Evolutionary conservation across 73 alveolate species (phyloP).

Genomic region (Tetrahymena thermophila): DNA sequence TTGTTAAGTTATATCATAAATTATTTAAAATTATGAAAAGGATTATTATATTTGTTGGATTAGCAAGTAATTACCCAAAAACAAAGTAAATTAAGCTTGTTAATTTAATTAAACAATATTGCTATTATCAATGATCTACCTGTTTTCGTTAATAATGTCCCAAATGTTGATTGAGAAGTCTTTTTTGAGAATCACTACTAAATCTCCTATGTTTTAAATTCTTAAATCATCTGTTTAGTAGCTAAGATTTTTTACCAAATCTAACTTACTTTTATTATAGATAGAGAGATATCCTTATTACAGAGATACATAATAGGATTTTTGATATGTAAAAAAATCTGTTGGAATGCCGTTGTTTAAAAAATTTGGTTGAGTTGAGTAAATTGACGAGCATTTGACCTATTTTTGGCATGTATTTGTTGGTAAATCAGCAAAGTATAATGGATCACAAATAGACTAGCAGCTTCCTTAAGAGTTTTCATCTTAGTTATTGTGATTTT

Average conservation of each 20-base stretch:
- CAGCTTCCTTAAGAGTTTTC: not conserved
- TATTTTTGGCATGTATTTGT: not conserved
- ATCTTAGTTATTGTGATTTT: too few species aligned
- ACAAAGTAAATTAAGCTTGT: not conserved
- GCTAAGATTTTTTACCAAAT: not conserved
- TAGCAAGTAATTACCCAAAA: not conserved
- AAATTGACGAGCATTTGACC: not conserved
- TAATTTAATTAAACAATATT: too few species aligned
- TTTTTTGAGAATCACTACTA: too few species aligned
- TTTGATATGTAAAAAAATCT: too few species aligned
- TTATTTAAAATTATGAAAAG: too few species aligned
- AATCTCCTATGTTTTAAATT: not conserved
- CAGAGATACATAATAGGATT: not conserved
- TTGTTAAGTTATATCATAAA: not conserved
- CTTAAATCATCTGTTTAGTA: not conserved
- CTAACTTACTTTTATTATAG: too few species aligned
- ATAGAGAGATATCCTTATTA: not conserved
- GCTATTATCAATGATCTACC: not conserved
- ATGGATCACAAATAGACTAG: not conserved
- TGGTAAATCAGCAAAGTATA: not conserved
- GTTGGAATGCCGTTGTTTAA: not conserved
- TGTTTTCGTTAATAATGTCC: not conserved
- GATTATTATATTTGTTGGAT: too few species aligned
- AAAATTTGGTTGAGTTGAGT: not conserved
- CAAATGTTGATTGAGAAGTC: not conserved